Evolutionary conservation across 2,329 filamentous ascomycete species (phyloP).

Genomic region (Alternaria brassicicola): DNA sequence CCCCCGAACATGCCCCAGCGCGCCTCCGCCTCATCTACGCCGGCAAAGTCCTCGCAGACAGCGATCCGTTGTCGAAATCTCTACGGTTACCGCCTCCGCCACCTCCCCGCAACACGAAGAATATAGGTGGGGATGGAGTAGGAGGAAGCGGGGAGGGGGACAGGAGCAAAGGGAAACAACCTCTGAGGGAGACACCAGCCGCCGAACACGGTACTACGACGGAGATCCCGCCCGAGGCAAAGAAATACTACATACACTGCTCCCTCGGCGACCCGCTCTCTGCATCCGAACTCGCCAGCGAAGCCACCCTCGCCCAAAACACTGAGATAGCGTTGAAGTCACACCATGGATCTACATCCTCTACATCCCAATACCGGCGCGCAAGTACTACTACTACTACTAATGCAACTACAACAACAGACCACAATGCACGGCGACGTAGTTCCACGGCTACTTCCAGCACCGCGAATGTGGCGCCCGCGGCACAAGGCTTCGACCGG

Average conservation of each 20-base stretch:
- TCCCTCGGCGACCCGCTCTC: slow-evolving; percentile 81
- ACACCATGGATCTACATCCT: slow-evolving; percentile 24
- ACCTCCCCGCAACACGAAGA: slow-evolving; percentile 44
- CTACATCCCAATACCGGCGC: slow-evolving; percentile 20
- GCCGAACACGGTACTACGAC: slow-evolving; percentile 24
- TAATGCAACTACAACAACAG: slow-evolving; percentile 9
- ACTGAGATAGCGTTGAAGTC: slow-evolving; percentile 49
- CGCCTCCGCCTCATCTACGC: slow-evolving; percentile 89
- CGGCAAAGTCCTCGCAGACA: slow-evolving; percentile 83
- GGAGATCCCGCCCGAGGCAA: slow-evolving; percentile 36
- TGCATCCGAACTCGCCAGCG: slow-evolving; percentile 69
- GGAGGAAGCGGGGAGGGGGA: slow-evolving; percentile 22
- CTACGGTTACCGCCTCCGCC: slow-evolving; percentile 68
- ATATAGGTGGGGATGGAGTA: slow-evolving; percentile 18
- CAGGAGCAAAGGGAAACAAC: slow-evolving; percentile 71
- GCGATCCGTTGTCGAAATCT: slow-evolving; percentile 68
- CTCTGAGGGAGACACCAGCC: slow-evolving; percentile 56
- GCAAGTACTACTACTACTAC: slow-evolving; percentile 15
- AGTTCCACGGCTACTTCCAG: slow-evolving; percentile 41
- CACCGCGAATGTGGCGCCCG: slow-evolving; percentile 65
- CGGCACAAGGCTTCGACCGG: slow-evolving; percentile 88
- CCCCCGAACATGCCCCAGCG: slow-evolving; percentile 64
- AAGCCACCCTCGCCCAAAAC: slow-evolving; percentile 57
- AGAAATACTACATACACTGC: slow-evolving; percentile 87
- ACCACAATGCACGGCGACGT: slow-evolving; percentile 19